Base-by-base conservation (phyloP, 352 stramenopile species). In the Phytophthora sansomeana region DNA sequence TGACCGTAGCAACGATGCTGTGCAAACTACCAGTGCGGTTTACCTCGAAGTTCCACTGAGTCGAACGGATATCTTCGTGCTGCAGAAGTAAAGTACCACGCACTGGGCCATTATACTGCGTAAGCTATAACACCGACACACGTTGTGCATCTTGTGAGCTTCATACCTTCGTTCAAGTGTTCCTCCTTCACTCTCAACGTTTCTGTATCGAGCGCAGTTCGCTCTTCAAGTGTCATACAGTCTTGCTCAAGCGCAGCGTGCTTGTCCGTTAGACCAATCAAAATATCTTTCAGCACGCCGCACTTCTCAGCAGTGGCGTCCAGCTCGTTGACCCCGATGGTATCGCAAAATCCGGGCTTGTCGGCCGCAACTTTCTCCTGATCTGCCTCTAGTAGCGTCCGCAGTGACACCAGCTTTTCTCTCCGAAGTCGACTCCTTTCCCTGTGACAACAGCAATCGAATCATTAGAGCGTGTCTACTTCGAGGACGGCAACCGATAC, bases 41-140 rank as follows among this genome's bases (percentile, higher is more conserved):
- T 60, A 81, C 73, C 55, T 77, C 65, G 4, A 70, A 56, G 24
- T 60, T 77, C 73, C 73, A 80, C 44, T 72, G 53, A 24, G 55
- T 36, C 39, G 69, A 81, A 11, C 30, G 49, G 29, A 63, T 64
- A 10, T 81, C 73, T 69, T 81, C 69, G 5, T 48, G 50, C 36
- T 70, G 17, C 24, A 78, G 54, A 10, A 51, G 33, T 32, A 69
- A 16, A 8, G 61, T 69, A 33, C 57, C 53, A 51, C 38, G 63
- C 55, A 43, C 73, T 81, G 47, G 9, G 46, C 13, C 8, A 39
- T 28, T 49, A 28, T 10, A 63, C 19, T 14, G 32, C 6, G 19
- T 69, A 30, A 65, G 51, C 5, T 21, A 56, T 24, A 16, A 28
- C 39, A 67, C 6, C 11, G 26, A 29, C 11, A 29, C 52, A 43